phyloP scores from a whole-genome alignment of 78 protist genomes.

The slime mould (Dictyostelium discoideum) region DNA sequence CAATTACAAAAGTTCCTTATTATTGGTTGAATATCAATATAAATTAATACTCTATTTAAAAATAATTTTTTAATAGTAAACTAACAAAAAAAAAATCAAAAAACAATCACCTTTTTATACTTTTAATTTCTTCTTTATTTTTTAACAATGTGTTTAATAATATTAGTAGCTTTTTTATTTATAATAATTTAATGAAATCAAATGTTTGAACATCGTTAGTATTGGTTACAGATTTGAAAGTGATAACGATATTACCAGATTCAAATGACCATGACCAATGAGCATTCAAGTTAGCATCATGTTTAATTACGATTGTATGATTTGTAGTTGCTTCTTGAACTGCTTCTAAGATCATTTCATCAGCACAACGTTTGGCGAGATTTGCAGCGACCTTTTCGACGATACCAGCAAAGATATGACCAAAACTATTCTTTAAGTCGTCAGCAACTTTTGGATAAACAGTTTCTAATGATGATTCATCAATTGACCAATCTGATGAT shows the following conservation, averaged over 20 bases:
- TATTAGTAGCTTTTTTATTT: neutral
- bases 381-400: neutral
- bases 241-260: neutral
- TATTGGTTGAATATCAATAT: too few species aligned
- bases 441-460: conserved; percentile 2
- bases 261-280: conserved; percentile 28
- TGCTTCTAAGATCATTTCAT: conserved; percentile 10
- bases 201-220: neutral
- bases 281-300: neutral
- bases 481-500: neutral
- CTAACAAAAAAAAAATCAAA: too few species aligned
- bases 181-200: conserved; percentile 36
- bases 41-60: too few species aligned
- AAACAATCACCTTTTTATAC: too few species aligned
- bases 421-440: neutral
- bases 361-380: neutral
- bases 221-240: conserved; percentile 24
- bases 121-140: too few species aligned
- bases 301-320: neutral
- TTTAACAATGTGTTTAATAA: too few species aligned
- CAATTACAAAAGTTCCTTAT: too few species aligned
- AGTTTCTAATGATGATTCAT: neutral
- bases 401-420: neutral
- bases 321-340: neutral
- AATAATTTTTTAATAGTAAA: too few species aligned